Evolutionary conservation across 768 basidiomycete genomes (phyloP), one percentile per base, ranked within the genome.

Genomic region (Mycena epipterygia): DNA sequence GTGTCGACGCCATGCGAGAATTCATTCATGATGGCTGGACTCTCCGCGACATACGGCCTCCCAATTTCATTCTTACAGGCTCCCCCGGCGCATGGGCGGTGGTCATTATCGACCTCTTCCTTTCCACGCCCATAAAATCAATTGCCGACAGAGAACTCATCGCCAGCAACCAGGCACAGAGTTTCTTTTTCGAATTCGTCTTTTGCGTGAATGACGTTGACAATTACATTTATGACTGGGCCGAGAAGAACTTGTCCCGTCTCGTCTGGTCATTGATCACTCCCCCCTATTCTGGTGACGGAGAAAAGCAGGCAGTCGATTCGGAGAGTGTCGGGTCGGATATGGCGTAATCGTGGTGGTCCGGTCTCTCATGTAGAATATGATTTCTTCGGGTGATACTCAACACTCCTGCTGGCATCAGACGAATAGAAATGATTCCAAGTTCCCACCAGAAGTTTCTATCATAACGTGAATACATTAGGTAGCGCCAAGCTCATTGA

Each of bases 31-130:
- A 51, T 44, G 66, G 58, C 29, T 67, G 66, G 66, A 44, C 4
- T 27, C 58, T 60, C 39, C 49, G 57, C 57, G 66, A 67, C 27
- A 51, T 60, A 27, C 48, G 66, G 58, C 39, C 49, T 19, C 66
- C 57, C 37, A 67, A 67, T 46, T 60, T 67, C 58, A 59, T 67
- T 14, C 29, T 67, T 0, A 67, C 66, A 25, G 37, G 58, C 51
- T 27, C 27, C 29, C 58, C 66, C 39, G 66, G 66, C 33, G 57
- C 66, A 33, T 16, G 57, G 58, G 25, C 27, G 11, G 57, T 67
- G 30, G 66, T 67, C 57, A 52, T 67, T 37, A 60, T 67, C 51
- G 58, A 67, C 39, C 57, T 67, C 51, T 51, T 59, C 56, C 64
- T 65, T 33, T 44, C 53, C n/a, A 13, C 27, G 32, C 64, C 64